Evolutionary conservation across 371 early-diverging fungal genomes (phyloP).

Genomic region (Mucor indicus): DNA sequence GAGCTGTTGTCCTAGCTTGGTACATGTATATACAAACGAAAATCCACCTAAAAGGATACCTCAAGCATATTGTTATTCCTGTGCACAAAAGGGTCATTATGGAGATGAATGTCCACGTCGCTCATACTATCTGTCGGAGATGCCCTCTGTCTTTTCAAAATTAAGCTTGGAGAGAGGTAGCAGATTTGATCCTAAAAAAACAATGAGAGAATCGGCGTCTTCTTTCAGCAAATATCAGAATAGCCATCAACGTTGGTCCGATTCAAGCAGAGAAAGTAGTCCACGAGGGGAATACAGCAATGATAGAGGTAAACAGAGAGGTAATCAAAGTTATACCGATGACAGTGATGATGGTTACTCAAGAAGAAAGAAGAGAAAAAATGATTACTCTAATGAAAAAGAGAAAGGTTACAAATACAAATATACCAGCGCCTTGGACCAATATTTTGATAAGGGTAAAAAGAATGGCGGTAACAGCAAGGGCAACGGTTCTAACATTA

Average conservation of each 20-base stretch:
- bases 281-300: constrained; percentile 1
- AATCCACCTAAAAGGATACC: neutral
- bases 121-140: neutral
- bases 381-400: neutral
- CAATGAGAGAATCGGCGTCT: neutral
- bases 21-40: constrained; percentile 8
- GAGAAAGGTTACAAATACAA: neutral
- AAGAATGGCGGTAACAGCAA: too few relatives aligned
- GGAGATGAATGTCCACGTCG: constrained; percentile 21
- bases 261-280: constrained; percentile 9
- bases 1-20: constrained; percentile 6
- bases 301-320: neutral
- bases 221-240: neutral
- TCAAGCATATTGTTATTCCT: constrained; percentile 13
- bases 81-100: constrained; percentile 16
- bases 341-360: too few relatives aligned
- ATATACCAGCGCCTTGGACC: too few relatives aligned
- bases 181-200: constrained; percentile 4
- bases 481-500: too few relatives aligned
- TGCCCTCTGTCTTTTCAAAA: constrained; percentile 14
- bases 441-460: too few relatives aligned
- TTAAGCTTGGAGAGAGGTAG: neutral
- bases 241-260: constrained; percentile 4
- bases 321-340: too few relatives aligned
- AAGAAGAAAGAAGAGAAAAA: neutral